Base-by-base conservation (phyloP, 1,139 yeast species). In the Diutina rugosa region DNA sequence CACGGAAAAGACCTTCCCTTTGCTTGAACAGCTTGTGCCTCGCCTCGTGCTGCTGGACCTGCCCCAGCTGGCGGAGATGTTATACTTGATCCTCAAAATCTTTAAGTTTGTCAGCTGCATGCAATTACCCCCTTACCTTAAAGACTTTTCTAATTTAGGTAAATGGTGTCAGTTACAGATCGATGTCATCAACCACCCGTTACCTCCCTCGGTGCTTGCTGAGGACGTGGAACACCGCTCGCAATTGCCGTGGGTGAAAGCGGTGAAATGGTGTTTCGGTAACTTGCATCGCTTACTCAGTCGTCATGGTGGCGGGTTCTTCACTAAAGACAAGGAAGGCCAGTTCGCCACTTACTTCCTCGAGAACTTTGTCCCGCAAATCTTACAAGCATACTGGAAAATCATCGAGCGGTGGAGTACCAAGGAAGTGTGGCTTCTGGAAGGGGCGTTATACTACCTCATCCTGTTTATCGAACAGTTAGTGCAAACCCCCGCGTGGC, bases 251-350 rank as follows among this genome's bases (percentile, higher is more conserved):
- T 69, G 87, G 62, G 74, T 81, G 30, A 84, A 84, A 63, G 77
- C 85, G 46, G 80, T 81, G 56, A 86, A 86, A 67, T 85, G 91
- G 91, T 82, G 85, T 56, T 84, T 82, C 67, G 90, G 85, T 35
- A 85, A 85, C 63, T 68, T 85, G 57, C 81, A 81, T 61, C 74
- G 86, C 63, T 72, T 86, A 55, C 79, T 78, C 59, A 71, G 77
- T 57, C 80, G 81, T 64, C 84, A 79, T 63, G 83, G 82, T 38
- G 81, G 81, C 41, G 78, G 80, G 1, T 63, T 69, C 56, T 65
- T 70, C 58, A 70, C 81, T 55, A 73, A 69, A 63, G 70, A 65
- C 61, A 77, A 65, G 57, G 67, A 64, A 6, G 60, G 63, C 45
- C 76, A 74, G 47, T 80, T 82, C 64, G 77, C 79, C 18, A 67